Evolutionary conservation across 768 basidiomycete species (phyloP).

Genomic region (Boletus rubroflammeus): DNA sequence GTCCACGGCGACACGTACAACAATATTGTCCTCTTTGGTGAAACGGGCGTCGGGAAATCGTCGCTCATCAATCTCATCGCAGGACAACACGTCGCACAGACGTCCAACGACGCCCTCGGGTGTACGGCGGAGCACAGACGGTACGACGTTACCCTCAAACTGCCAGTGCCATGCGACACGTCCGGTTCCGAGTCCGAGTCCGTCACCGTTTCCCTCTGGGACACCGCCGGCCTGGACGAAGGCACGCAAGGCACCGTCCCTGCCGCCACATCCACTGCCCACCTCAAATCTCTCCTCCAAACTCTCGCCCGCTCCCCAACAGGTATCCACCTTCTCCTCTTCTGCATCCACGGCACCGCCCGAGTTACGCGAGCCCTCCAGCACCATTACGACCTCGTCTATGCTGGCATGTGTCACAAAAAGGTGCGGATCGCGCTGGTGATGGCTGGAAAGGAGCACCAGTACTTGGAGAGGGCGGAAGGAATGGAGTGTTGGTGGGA

Average conservation of each 20-base stretch:
- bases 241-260: background rate
- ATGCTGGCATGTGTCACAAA: background rate
- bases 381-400: background rate
- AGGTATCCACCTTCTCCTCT: slow-evolving; percentile 1
- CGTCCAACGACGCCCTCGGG: slow-evolving; percentile 2
- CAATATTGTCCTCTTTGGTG: background rate
- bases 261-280: background rate
- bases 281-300: background rate
- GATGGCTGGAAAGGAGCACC: background rate
- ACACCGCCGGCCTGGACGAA: slow-evolving; percentile 4
- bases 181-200: background rate
- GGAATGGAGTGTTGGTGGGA: slow-evolving; percentile 8
- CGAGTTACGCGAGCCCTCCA: background rate
- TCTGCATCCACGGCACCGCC: slow-evolving; percentile 3
- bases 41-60: background rate
- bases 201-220: background rate
- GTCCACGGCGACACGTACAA: background rate
- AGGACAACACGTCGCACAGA: background rate
- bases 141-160: background rate
- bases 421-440: slow-evolving; percentile 5
- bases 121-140: background rate
- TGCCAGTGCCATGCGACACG: background rate
- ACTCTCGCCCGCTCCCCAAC: background rate
- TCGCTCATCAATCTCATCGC: background rate
- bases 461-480: background rate